Conservation (phyloP, 2,329 filamentous ascomycete species). For the Didymella arachidicola region DNA sequence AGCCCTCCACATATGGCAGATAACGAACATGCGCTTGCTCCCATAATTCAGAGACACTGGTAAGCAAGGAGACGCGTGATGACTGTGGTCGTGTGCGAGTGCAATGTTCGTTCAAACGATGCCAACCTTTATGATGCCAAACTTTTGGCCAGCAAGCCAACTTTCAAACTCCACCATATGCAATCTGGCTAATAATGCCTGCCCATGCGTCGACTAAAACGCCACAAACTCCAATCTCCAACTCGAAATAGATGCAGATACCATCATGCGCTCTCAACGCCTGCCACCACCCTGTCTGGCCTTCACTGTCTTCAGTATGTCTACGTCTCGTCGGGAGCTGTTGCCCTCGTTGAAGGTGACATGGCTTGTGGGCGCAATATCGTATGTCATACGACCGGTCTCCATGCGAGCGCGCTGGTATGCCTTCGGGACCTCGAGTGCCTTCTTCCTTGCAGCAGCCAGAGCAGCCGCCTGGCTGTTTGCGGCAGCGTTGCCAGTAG, state of each 20-base stretch:
- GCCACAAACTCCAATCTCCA: constrained; percentile 12
- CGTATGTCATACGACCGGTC: constrained; percentile 67
- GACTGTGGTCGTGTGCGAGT: background rate
- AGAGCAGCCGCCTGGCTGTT: constrained; percentile 46
- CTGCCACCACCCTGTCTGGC: constrained; percentile 37
- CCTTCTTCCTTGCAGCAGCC: constrained; percentile 55
- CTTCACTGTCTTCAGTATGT: constrained; percentile 44
- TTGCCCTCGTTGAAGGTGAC: constrained; percentile 46
- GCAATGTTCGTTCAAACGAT: background rate
- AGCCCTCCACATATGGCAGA: background rate
- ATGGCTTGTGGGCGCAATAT: constrained; percentile 68
- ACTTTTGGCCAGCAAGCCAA: constrained; percentile 1
- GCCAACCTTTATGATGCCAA: too few species aligned
- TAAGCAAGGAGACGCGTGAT: background rate
- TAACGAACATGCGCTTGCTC: background rate
- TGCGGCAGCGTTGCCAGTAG: constrained; percentile 33
- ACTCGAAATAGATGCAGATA: background rate
- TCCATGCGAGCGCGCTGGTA: constrained; percentile 68
- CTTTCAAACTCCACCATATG: constrained; percentile 13
- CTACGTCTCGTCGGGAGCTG: constrained; percentile 38
- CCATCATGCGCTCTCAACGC: constrained; percentile 20
- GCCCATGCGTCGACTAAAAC: constrained; percentile 11
- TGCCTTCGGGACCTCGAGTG: constrained; percentile 60
- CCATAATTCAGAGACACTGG: background rate
- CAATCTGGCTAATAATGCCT: constrained; percentile 17